Percentiles rank a stretch among this genome's conserved stretches.
phyloP scores from a whole-genome alignment of 2,329 filamentous ascomycete species.

The Trichophyton rubrum region DNA sequence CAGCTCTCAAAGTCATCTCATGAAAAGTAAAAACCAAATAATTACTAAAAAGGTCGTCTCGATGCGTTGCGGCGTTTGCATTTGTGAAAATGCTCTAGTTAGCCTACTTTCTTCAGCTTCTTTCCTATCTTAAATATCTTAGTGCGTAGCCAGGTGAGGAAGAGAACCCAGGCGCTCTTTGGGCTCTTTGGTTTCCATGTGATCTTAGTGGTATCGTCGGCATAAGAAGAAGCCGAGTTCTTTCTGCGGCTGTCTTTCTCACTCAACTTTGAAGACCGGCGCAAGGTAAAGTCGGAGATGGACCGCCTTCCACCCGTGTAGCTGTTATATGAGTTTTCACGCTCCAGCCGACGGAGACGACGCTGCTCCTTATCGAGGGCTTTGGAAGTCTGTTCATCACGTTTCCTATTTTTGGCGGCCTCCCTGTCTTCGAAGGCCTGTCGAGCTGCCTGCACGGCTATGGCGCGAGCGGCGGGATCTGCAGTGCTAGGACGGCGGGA shows the following conservation, averaged over 20 bases:
- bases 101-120: constrained; percentile 17
- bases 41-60: background rate
- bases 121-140: constrained; percentile 40
- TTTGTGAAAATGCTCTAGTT: background rate
- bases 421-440: constrained; percentile 48
- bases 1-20: background rate
- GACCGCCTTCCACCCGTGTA: background rate
- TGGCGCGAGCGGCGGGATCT: constrained; percentile 43
- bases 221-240: background rate
- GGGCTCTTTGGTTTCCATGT: constrained; percentile 15
- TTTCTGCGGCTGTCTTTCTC: constrained; percentile 6
- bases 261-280: constrained; percentile 1
- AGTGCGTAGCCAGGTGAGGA: constrained; percentile 46
- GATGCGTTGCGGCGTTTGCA: background rate
- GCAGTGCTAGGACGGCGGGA: constrained; percentile 32
- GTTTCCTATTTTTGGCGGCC: constrained; percentile 43
- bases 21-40: background rate
- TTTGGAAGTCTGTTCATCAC: constrained; percentile 41
- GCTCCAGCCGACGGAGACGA: constrained; percentile 31
- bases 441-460: constrained; percentile 44
- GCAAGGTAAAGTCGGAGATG: constrained; percentile 8
- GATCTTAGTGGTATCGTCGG: background rate
- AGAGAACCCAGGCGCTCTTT: constrained; percentile 38
- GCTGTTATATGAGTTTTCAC: background rate
- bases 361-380: constrained; percentile 33